A percentile compares a stretch with the other conserved stretches of the same genome.
Conservation (phyloP, 768 basidiomycete genomes). For the Pisolithus tinctorius region DNA sequence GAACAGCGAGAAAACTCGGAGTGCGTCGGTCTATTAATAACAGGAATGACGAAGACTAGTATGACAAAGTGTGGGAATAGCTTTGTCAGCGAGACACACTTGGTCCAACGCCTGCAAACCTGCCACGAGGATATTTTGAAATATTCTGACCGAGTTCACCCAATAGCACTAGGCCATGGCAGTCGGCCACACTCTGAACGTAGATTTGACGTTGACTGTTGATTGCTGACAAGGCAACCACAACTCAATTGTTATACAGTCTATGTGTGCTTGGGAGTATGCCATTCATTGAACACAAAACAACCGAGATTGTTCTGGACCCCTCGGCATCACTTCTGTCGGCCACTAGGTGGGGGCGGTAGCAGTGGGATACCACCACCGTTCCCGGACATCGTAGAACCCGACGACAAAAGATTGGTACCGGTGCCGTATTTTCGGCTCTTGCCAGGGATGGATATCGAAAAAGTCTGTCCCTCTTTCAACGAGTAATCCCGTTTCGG, state of each 20-base stretch:
- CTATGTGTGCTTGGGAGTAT: too few relatives aligned
- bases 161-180: too few relatives aligned
- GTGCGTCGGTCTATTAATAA: constrained; percentile 2
- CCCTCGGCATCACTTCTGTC: constrained; percentile 28
- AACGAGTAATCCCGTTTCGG: constrained; percentile 92
- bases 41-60: not conserved
- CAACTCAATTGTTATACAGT: too few relatives aligned
- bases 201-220: too few relatives aligned
- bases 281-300: not conserved
- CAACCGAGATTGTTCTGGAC: not conserved
- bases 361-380: constrained; percentile 56
- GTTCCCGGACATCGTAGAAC: constrained; percentile 17
- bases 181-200: too few relatives aligned
- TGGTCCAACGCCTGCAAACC: too few relatives aligned
- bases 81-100: too few relatives aligned
- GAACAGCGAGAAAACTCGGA: constrained; percentile 2
- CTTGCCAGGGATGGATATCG: constrained; percentile 85
- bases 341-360: constrained; percentile 73
- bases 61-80: too few relatives aligned
- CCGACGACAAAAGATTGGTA: constrained; percentile 33
- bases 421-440: constrained; percentile 32
- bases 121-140: too few relatives aligned
- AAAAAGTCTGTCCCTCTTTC: constrained; percentile 93
- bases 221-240: too few relatives aligned
- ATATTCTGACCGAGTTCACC: too few relatives aligned